Conservation (phyloP, 805 yeast species). For the Cyberlindnera veronae region DNA sequence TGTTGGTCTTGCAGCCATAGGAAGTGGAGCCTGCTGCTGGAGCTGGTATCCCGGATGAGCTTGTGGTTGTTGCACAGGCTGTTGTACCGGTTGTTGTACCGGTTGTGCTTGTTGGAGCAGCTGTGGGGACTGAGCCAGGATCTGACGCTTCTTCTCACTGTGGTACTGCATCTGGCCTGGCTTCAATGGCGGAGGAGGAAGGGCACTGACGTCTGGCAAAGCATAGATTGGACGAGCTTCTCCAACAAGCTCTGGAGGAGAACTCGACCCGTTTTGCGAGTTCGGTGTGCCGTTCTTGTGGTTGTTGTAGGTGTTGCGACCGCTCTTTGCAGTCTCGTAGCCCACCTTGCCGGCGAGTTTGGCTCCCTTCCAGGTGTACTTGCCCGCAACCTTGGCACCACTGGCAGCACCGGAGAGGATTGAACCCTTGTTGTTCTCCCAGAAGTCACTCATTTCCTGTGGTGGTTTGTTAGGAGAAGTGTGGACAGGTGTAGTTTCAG, state of each 20-base stretch:
- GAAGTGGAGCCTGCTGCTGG: slow-evolving; percentile 1
- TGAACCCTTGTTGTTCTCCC: slow-evolving; percentile 41
- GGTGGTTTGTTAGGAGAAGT: background rate
- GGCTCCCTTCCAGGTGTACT: slow-evolving; percentile 36
- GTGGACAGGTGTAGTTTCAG: background rate
- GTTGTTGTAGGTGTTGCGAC: slow-evolving; percentile 2
- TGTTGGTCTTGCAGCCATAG: background rate
- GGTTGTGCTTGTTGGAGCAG: slow-evolving; percentile 9
- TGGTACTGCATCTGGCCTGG: slow-evolving; percentile 35
- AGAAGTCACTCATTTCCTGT: slow-evolving; percentile 28
- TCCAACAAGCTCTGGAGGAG: slow-evolving; percentile 10
- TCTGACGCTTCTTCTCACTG: slow-evolving; percentile 17
- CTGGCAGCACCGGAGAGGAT: slow-evolving; percentile 34
- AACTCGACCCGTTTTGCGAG: too few relatives aligned
- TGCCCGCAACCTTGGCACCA: slow-evolving; percentile 36
- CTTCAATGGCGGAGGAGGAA: slow-evolving; percentile 39
- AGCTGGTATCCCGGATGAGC: background rate
- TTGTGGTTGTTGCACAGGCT: slow-evolving; percentile 6
- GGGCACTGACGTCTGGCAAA: slow-evolving; percentile 18
- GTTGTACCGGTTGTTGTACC: slow-evolving; percentile 7
- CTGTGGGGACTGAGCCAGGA: slow-evolving; percentile 2
- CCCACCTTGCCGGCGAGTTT: slow-evolving; percentile 40
- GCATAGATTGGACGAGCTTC: slow-evolving; percentile 11
- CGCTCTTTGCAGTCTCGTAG: slow-evolving; percentile 36
- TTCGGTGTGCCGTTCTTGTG: too few relatives aligned